Base-by-base conservation (phyloP, 495 filamentous ascomycete species). In the Neurospora sp. region DNA sequence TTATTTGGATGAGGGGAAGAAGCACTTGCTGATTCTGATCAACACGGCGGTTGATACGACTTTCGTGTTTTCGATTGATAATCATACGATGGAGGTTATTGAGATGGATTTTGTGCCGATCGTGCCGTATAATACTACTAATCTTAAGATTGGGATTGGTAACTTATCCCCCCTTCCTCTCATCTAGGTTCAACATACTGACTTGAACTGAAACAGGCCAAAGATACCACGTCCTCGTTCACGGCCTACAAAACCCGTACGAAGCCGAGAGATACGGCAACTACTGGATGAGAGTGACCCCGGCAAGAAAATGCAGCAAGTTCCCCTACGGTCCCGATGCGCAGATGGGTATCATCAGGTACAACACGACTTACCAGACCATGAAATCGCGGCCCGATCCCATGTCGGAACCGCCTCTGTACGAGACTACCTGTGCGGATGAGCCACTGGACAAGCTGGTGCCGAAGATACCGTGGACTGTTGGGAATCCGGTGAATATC, bases 221-320 rank as follows among this genome's bases (percentile, higher is more conserved):
- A 78, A 83, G 90, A 27, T 91, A 90, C 78, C 84, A 91, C 73
- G 79, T 92, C 35, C 84, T 92, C 71, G 81, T 92, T 27, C 83
- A 84, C 68, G 65, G 89, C 89, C 9, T 83, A 87, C 46, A 81
- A 85, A 69, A 73, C 70, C 68, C 72, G 4, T 71, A 70, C 38
- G 41, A 37, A 11, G 68, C 38, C 7, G 69, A 70, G 22, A 22
- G 68, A 6, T 68, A 73, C 68, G 79, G 74, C 27, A 82, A 85
- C 71, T 91, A 88, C 78, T 92, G 90, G 90, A 73, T 73, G 68
- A 10, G 72, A 38, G 46, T 48, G 0, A 39, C 16, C 0, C 68
- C 69, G 14, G 72, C 72, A 46, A 12, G 69, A 7, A 73, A 73
- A 2, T 73, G 72, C 42, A 59, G 42, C 18, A 70, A 70, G 69